Percentiles rank a stretch among this genome's conserved stretches.
Conservation (phyloP, 768 basidiomycete genomes). For the Lactarius trivialis region DNA sequence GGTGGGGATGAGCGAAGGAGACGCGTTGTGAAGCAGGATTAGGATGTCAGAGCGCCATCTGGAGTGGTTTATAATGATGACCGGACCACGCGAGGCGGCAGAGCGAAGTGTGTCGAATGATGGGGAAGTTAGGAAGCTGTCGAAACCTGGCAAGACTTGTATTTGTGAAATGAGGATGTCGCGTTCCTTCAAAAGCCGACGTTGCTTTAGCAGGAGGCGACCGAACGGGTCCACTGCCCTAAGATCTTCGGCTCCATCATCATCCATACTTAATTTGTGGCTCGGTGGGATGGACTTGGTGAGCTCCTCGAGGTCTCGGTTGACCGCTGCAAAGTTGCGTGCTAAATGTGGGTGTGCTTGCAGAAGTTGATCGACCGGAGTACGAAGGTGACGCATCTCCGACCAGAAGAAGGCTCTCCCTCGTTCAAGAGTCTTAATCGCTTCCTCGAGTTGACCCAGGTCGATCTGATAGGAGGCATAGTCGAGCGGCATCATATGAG, state of each 20-base stretch:
- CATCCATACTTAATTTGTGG: not conserved
- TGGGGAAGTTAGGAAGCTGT: not conserved
- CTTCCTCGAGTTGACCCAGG: not conserved
- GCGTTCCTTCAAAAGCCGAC: not conserved
- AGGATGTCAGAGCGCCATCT: constrained; percentile 4
- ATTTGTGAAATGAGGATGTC: not conserved
- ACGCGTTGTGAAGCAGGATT: not conserved
- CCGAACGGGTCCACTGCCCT: not conserved
- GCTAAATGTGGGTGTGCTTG: not conserved
- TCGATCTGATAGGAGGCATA: constrained; percentile 1
- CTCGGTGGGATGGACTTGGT: not conserved
- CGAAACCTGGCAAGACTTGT: not conserved
- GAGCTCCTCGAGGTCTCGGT: not conserved
- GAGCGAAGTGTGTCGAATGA: not conserved
- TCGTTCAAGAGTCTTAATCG: not conserved
- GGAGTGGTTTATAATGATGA: constrained; percentile 8
- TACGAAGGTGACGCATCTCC: constrained; percentile 11
- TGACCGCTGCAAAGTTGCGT: not conserved
- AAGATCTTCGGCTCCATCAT: not conserved
- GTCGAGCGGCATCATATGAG: not conserved
- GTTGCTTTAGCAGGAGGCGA: not conserved
- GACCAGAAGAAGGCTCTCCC: constrained; percentile 7
- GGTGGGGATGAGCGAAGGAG: not conserved
- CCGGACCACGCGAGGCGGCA: constrained; percentile 1
- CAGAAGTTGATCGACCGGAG: not conserved